These are phyloP conservation scores for Backusella luteola DNA, from an alignment of 192 early-diverging fungal species.

Conservation along the genomic window DNA sequence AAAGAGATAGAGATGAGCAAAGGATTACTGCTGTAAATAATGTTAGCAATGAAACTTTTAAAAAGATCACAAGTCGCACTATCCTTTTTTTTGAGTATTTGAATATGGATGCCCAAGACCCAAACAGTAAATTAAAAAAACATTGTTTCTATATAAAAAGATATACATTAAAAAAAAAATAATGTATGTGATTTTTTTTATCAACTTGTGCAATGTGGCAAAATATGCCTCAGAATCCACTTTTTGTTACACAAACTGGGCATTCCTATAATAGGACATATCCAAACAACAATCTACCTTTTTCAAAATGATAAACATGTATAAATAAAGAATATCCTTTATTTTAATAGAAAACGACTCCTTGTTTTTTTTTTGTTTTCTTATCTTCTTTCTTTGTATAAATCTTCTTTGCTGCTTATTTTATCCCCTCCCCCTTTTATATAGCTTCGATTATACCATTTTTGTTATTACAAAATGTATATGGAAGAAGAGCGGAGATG, in stretches of 20 bases:
- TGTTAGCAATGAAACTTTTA: not conserved
- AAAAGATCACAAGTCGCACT: not conserved
- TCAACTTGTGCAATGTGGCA: not conserved
- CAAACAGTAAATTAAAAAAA: not conserved
- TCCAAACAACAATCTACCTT: constrained; percentile 1
- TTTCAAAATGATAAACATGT: constrained; percentile 4
- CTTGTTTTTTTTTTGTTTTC: not conserved
- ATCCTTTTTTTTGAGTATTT: not conserved
- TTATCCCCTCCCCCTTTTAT: not conserved
- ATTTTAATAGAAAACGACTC: not conserved
- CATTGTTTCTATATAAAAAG: not conserved
- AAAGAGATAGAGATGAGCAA: not conserved
- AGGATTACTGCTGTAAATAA: not conserved
- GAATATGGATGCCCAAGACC: not conserved
- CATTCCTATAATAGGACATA: constrained; percentile 4
- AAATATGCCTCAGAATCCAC: not conserved
- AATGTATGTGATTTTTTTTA: not conserved
- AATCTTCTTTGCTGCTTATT: not conserved
- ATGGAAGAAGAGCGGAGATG: not conserved
- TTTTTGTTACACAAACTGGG: not conserved
- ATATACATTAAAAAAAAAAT: not conserved
- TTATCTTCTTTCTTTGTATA: not conserved
- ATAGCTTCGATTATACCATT: not conserved
- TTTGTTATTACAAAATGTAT: not conserved
- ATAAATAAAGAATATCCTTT: not conserved